A percentile compares a stretch with the other conserved stretches of the same genome.
These are phyloP conservation scores for Hymenoscyphus albidus DNA, from an alignment of 2,329 filamentous ascomycete species.

Conservation along the genomic window DNA sequence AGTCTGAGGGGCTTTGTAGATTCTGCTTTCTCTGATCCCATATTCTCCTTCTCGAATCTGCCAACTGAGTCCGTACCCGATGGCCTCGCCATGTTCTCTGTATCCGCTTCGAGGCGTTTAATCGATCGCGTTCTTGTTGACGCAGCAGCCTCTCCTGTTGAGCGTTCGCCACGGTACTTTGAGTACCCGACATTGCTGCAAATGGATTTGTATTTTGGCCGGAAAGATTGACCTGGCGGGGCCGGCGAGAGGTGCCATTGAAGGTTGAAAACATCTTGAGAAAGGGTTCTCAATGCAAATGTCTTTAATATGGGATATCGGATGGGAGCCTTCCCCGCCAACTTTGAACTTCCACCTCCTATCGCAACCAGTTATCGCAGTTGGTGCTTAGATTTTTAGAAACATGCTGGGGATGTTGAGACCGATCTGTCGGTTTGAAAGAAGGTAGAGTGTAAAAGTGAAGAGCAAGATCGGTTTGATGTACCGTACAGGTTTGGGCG, in stretches of 20 bases:
- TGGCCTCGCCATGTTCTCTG: conserved; percentile 84
- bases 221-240: conserved; percentile 90
- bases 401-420: background rate
- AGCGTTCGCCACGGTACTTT: conserved; percentile 76
- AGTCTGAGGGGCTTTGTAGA: conserved; percentile 18
- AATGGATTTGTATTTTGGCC: conserved; percentile 81
- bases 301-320: background rate
- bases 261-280: conserved; percentile 83
- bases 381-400: background rate
- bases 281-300: background rate
- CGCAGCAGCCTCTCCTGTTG: conserved; percentile 80
- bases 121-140: conserved; percentile 73
- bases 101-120: conserved; percentile 69
- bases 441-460: background rate
- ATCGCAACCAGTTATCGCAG: background rate
- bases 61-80: conserved; percentile 54
- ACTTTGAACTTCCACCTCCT: background rate
- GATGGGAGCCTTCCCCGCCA: background rate
- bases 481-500: background rate
- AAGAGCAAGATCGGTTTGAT: background rate
- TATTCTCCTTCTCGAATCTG: conserved; percentile 51
- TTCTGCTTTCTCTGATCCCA: conserved; percentile 60
- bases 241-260: conserved; percentile 78
- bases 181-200: conserved; percentile 61
- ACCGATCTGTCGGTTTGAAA: background rate